Conservation (phyloP, 2,329 filamentous ascomycete species). For the Diplodia corticola region DNA sequence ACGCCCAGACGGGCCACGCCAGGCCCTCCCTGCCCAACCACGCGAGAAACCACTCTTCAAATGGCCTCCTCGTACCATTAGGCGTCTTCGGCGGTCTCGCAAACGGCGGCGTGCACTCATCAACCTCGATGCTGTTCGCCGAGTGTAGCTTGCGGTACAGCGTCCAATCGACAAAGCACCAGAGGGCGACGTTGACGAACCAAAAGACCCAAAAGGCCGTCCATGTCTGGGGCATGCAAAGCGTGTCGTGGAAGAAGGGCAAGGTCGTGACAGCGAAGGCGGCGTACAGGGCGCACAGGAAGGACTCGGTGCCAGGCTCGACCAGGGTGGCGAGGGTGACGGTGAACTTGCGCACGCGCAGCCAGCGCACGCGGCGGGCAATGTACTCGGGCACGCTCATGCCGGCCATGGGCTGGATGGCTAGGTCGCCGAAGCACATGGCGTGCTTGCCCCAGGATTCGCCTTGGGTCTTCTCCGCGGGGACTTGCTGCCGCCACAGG, state of each 20-base stretch:
- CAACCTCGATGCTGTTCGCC: slow-evolving; percentile 67
- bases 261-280: slow-evolving; percentile 76
- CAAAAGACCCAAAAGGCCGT: slow-evolving; percentile 64
- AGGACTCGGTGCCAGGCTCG: slow-evolving; percentile 86
- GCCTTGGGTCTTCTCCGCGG: slow-evolving; percentile 29
- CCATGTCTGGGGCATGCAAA: slow-evolving; percentile 67
- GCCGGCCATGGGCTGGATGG: slow-evolving; percentile 82
- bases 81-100: slow-evolving; percentile 53
- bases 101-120: slow-evolving; percentile 74
- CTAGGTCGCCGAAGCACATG: slow-evolving; percentile 80
- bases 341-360: slow-evolving; percentile 91
- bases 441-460: slow-evolving; percentile 71
- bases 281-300: slow-evolving; percentile 79
- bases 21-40: slow-evolving; percentile 84
- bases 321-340: slow-evolving; percentile 86
- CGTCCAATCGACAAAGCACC: slow-evolving; percentile 75
- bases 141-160: slow-evolving; percentile 75
- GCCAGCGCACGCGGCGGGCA: slow-evolving; percentile 81
- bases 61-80: slow-evolving; percentile 53
- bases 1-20: slow-evolving; percentile 85
- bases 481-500: slow-evolving; percentile 71
- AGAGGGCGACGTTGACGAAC: slow-evolving; percentile 63
- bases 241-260: slow-evolving; percentile 57
- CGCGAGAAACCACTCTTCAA: slow-evolving; percentile 71
- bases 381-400: slow-evolving; percentile 79